Evolutionary conservation across 2,329 filamentous ascomycete genomes (phyloP), one percentile per base, ranked within the genome.

Genomic region (Epicoccum sorghinum): DNA sequence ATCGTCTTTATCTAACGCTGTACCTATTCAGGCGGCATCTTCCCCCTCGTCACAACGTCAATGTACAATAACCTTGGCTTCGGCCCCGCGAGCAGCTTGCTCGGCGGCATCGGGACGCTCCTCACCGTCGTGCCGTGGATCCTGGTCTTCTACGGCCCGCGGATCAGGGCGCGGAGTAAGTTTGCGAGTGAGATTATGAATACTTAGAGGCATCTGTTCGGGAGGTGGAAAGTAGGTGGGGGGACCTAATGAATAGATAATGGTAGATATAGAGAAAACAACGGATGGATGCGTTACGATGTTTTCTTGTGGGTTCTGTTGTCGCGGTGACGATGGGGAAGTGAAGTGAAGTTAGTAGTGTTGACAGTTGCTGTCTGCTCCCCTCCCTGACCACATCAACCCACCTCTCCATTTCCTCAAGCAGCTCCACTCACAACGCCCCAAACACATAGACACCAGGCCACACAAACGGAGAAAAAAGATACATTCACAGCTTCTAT

Each of bases 61-160:
- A 83, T 97, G 81, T 96, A 95, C 67, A 80, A 75, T 1, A 85
- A 86, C 7, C 77, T 97, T 37, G 89, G 89, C 0, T 87, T 88
- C 64, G 83, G 83, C 6, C 85, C 82, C 1, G 91, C 90, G 0
- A 89, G 88, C 3, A 90, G 85, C 57, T 70, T 96, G 40, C 76
- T 97, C 6, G 93, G 92, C 4, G 89, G 86, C 0, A 84, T 96
- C 57, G 83, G 82, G 2, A 78, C 79, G 2, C 52, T 83, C 2
- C 73, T 97, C 58, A 93, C 90, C 0, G 71, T 89, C 2, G 91
- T 96, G n/a, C 93, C 93, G 0, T 97, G 91, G 90, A 86, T 93
- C 0, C 73, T 97, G 46, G 83, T 93, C 0, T 85, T 95, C 29
- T 95, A 86, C 62, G 93, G 93, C 0, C 86, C 88, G 30, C 83